Base-by-base conservation (phyloP, 2,329 filamentous ascomycete genomes). In the Fusarium sp. region DNA sequence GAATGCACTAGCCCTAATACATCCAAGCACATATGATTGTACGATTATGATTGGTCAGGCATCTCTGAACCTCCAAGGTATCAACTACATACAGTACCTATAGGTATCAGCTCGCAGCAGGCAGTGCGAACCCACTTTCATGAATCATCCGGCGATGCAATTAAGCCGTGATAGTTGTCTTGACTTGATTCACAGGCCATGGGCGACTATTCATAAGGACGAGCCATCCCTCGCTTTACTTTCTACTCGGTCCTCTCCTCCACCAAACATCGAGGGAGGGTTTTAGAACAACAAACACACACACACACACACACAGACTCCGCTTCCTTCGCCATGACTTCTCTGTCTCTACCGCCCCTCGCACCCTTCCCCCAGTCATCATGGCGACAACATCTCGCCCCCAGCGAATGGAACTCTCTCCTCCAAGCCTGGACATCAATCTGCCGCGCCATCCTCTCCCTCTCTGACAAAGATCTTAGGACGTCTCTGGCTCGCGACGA, bases 371-470 rank as follows among this genome's bases (percentile, higher is more conserved):
- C 93, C 15, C 83, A 88, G 59, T 78, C 84, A 31, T 78, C 80
- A 51, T 87, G 92, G 78, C 87, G 87, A 70, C 83, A 84, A 65
- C 83, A 84, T 65, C 83, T 97, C 57, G 80, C 82, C 35, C 77
- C 86, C 4, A 77, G 82, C 46, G 91, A 97, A 76, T 97, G 93
- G 93, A 82, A 89, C 63, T 81, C 84, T 29, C 92, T 90, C 72
- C 78, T 96, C 42, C 84, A 90, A 61, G 88, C 91, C 32, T 97
- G 92, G 92, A 78, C 87, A 15, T 78, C 85, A 10, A 81, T 97
- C 7, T 78, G 86, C 7, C 82, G 88, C 49, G 82, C 87, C 3
- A 85, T 93, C 61, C 75, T 95, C 27, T 80, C 83, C 13, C 76
- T 90, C 0, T 68, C 84, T 0, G 80, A 85, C 7, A 70, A 80